phyloP scores from a whole-genome alignment of 495 filamentous ascomycete genomes.

The Hypoxylon subgilvum region DNA sequence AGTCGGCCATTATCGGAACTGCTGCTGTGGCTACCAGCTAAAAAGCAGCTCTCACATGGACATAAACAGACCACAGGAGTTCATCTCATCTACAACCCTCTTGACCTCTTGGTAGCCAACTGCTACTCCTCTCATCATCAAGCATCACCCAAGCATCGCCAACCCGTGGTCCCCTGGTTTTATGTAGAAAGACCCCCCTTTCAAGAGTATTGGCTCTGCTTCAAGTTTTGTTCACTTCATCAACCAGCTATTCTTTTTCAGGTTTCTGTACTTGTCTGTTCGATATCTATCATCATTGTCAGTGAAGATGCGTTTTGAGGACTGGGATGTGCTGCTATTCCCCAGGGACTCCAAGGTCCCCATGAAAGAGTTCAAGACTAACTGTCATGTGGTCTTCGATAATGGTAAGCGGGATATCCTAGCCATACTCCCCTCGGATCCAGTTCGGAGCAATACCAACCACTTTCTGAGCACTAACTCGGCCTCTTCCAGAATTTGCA shows the following conservation, averaged over 20 bases:
- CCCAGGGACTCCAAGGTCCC: constrained; percentile 65
- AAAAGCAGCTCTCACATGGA: constrained; percentile 11
- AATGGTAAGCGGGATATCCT: constrained; percentile 50
- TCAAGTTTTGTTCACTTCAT: constrained; percentile 23
- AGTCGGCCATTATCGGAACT: neutral
- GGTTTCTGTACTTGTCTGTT: constrained; percentile 31
- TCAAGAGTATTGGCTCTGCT: constrained; percentile 15
- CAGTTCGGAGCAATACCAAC: neutral
- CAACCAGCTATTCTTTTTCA: constrained; percentile 30
- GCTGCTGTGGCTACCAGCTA: neutral
- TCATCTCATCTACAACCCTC: constrained; percentile 10
- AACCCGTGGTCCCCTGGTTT: constrained; percentile 6
- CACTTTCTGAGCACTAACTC: neutral
- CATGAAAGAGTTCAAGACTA: constrained; percentile 84
- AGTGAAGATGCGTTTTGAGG: constrained; percentile 74
- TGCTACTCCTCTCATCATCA: constrained; percentile 15
- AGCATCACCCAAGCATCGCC: constrained; percentile 15
- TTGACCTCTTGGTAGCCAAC: constrained; percentile 14
- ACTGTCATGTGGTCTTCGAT: constrained; percentile 77
- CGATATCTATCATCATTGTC: constrained; percentile 34
- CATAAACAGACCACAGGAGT: neutral
- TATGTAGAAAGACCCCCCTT: constrained; percentile 9
- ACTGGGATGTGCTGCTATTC: constrained; percentile 88
- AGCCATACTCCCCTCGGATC: too few species aligned
- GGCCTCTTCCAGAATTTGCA: constrained; percentile 44